Evolutionary conservation across 768 basidiomycete species (phyloP).

Genomic region (Suillus bovinus): DNA sequence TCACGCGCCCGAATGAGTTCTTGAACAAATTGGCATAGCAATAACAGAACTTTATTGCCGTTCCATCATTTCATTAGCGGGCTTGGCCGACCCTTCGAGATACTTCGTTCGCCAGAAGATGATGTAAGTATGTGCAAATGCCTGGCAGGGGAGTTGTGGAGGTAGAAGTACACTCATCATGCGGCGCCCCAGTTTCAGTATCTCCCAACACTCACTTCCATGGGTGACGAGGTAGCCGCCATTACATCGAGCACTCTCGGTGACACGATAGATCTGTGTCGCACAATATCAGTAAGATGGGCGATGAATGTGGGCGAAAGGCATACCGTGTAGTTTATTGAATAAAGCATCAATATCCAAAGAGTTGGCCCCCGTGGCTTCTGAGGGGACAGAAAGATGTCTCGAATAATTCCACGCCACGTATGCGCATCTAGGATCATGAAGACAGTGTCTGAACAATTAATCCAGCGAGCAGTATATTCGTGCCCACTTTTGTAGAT

Average conservation of each 20-base stretch:
- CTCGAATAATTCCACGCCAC: slow-evolving; percentile 16
- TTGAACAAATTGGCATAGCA: no score
- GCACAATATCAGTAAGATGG: background rate
- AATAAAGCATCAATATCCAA: slow-evolving; percentile 24
- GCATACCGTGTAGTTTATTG: slow-evolving; percentile 28
- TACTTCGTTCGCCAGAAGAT: slow-evolving; percentile 32
- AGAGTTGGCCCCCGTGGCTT: slow-evolving; percentile 23
- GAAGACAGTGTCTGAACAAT: slow-evolving; percentile 27
- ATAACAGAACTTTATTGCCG: background rate
- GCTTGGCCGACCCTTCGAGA: slow-evolving; percentile 6
- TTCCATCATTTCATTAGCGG: slow-evolving; percentile 1
- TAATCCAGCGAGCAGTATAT: slow-evolving; percentile 29
- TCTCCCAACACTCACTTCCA: slow-evolving; percentile 19
- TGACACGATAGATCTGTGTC: slow-evolving; percentile 30
- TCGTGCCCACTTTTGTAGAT: slow-evolving; percentile 15
- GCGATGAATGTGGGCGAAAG: background rate
- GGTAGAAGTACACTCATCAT: slow-evolving; percentile 29
- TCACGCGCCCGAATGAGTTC: background rate
- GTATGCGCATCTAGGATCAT: slow-evolving; percentile 15
- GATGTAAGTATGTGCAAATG: slow-evolving; percentile 22
- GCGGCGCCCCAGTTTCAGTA: background rate
- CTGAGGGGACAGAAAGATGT: slow-evolving; percentile 5
- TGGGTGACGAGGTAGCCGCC: slow-evolving; percentile 23
- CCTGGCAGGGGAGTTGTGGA: slow-evolving; percentile 32
- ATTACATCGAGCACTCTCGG: slow-evolving; percentile 21